Base-by-base conservation (phyloP, 2,329 filamentous ascomycete genomes). In the Cladophialophora carrionii region DNA sequence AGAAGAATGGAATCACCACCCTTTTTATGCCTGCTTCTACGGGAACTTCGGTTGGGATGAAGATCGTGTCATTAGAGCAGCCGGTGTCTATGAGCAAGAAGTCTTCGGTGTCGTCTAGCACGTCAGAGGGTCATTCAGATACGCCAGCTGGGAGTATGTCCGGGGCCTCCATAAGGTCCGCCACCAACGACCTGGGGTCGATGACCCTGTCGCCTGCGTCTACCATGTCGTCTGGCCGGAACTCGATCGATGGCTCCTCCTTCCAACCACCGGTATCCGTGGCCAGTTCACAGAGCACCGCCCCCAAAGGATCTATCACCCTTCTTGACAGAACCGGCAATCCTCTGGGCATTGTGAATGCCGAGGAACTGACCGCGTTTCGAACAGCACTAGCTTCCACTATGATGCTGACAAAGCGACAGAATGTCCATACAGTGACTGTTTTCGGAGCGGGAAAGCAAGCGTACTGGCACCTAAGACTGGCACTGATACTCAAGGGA, bases 381-480 rank as follows among this genome's bases (percentile, higher is more conserved):
- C 83, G 88, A 53, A 90, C 88, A 0, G 86, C 88, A 0, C 78
- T 90, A 12, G 85, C 85, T 0, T 73, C 80, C 5, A 84, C 84
- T 12, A 85, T 88, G 63, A 80, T 89, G 70, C 81, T 89, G 20
- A 85, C 86, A 73, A 84, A 77, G 72, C 90, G 94, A 62, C 81
- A 84, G 62, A 84, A 84, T 31, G 88, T 96, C 49, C 88, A 89
- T 74, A 91, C 88, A 14, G 74, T 97, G 10, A 88, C 89, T 14
- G 89, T 96, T 60, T 98, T 97, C 75, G 94, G 94, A 26, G 88
- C 90, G 37, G 94, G 94, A 53, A 87, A 89, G 71, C 93, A 97
- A 79, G 94, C 94, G 12, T 96, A 94, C 80, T 98, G 93, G 93
- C 94, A 97, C 75, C 87, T 96, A 51, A 88, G 92, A 0, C 84